Base-by-base conservation (phyloP, 148 eudicot genomes). In the Chenopodium quinoa region DNA sequence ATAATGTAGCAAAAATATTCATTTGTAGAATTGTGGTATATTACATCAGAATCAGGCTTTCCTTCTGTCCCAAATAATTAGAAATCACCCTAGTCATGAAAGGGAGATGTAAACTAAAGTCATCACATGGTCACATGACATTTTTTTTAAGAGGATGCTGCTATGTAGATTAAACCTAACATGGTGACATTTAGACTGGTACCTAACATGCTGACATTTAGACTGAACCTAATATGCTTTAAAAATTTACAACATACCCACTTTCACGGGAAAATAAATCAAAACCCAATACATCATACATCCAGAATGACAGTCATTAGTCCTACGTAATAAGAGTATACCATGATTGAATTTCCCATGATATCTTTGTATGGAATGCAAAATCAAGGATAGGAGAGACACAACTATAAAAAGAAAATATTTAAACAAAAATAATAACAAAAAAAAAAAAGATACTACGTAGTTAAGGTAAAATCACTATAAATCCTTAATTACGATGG, bases 21-120 rank as follows among this genome's bases (percentile, higher is more conserved):
- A 14, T 22, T 50, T 37, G 46, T 14, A 68, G 3, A 8, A 54
- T 79, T 22, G 16, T 64, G 19, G 14, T 31, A 31, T 63, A 68
- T 23, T 40, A 1, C 78, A 82, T 82, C 78, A 78, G 12, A 46
- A 73, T 73, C 22, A 69, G 60, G 29, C 23, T 47, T n/a, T 56
- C 40, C 23, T n/a, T 67, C 62, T 8, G 11, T 0, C 40, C 29
- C 50, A 37, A 52, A 56, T 40, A 34, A 65, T n/a, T 23, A n/a
- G 11, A 13, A 27, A 63, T 25, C 27, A 74, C 31, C 62, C 31
- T 20, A 47, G 47, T 37, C 68, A 76, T 46, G 86, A 68, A 63
- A 75, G 32, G 77, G 76, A 50, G 81, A 80, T 64, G 67, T 71
- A 63, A 47, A 32, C 20, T n/a, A 47, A 75, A 65, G 44, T 29